Percentiles rank a stretch among this genome's conserved stretches.
Conservation (phyloP, 75 land plant species). For the Gnetum montanum region DNA sequence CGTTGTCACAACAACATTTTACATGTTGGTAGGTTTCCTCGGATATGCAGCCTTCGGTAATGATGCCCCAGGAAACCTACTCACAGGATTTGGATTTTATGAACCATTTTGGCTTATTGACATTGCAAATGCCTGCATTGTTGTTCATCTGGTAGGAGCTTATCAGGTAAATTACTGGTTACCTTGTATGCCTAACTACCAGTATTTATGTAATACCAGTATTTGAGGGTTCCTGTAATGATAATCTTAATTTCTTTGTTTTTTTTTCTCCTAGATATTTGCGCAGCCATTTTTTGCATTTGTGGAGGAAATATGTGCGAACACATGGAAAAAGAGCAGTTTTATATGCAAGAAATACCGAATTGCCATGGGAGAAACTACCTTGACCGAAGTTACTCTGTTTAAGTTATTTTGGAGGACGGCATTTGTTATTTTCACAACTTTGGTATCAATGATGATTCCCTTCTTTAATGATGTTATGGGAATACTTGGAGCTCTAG, state of each 20-base stretch:
- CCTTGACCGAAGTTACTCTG: constrained; percentile 23
- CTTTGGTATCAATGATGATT: constrained; percentile 61
- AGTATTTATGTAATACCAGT: neutral
- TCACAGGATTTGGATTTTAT: constrained; percentile 51
- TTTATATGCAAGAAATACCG: constrained; percentile 23
- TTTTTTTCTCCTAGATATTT: neutral
- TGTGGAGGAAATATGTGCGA: constrained; percentile 23
- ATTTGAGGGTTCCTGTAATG: neutral
- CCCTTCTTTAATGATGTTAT: constrained; percentile 85
- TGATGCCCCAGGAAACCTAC: constrained; percentile 49
- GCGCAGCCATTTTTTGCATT: constrained; percentile 55
- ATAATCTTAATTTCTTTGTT: too few species aligned
- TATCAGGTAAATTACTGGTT: constrained; percentile 46
- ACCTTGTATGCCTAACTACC: too few species aligned
- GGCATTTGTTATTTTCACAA: constrained; percentile 47
- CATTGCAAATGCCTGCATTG: constrained; percentile 41
- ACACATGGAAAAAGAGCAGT: constrained; percentile 13
- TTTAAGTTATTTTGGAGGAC: constrained; percentile 63
- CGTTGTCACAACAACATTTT: constrained; percentile 34
- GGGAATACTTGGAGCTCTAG: constrained; percentile 61
- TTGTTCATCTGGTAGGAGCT: constrained; percentile 45
- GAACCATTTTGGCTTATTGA: constrained; percentile 50
- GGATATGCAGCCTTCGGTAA: constrained; percentile 58
- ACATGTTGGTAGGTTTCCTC: constrained; percentile 35
- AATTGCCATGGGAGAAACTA: constrained; percentile 16